These are phyloP conservation scores for Colletotrichum plurivorum DNA, from an alignment of 2,329 filamentous ascomycete genomes.

Conservation along the genomic window DNA sequence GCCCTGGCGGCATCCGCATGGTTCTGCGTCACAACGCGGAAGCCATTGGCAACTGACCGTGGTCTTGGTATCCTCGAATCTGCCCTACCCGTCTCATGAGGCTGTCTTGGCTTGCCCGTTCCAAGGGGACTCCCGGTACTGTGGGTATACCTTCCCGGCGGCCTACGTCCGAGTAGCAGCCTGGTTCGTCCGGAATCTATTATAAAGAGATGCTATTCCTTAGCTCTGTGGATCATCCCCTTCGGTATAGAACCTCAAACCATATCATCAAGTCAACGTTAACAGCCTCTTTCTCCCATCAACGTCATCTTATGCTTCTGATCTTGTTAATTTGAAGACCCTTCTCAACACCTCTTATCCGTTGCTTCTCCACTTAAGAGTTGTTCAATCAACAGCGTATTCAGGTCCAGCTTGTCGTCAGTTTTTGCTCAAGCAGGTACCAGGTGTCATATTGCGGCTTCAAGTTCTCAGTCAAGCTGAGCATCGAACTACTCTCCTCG, in stretches of 20 bases:
- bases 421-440: no score
- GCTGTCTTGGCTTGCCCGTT: constrained; percentile 27
- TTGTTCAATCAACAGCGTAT: no score
- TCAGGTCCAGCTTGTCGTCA: no score
- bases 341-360: no score
- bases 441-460: no score
- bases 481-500: no score
- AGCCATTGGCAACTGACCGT: constrained; percentile 29
- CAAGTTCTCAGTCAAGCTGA: no score
- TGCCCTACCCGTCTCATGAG: constrained; percentile 36
- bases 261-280: background rate
- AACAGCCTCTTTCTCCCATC: background rate
- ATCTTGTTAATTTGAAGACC: no score
- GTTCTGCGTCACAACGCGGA: constrained; percentile 36
- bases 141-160: background rate
- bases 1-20: constrained; percentile 21
- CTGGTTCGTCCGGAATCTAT: constrained; percentile 19
- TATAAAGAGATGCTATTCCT: constrained; percentile 28
- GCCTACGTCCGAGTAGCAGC: background rate
- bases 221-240: background rate
- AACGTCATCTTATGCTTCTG: no score
- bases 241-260: constrained; percentile 1
- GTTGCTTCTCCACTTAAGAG: no score
- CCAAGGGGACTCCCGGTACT: constrained; percentile 3
- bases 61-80: constrained; percentile 26